phyloP scores from a whole-genome alignment of 2,329 filamentous ascomycete species.

The Xylaria digitata region DNA sequence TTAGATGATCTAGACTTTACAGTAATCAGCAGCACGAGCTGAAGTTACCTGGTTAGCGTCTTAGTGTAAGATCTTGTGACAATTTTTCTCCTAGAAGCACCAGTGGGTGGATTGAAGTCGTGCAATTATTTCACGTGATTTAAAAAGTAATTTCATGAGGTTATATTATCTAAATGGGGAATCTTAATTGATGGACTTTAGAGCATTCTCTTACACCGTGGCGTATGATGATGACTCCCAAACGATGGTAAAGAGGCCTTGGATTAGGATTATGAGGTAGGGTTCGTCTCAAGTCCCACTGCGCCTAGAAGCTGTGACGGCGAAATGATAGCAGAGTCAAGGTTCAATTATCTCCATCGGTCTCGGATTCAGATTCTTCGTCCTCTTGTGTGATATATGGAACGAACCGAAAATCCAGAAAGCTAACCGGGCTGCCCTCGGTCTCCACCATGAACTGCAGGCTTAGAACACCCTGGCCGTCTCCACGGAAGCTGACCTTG shows the following conservation, averaged over 20 bases:
- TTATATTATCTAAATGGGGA: neutral
- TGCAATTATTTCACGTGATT: constrained; percentile 1
- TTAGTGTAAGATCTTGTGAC: neutral
- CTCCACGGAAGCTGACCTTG: constrained; percentile 91
- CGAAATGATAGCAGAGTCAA: neutral
- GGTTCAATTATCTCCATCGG: constrained; percentile 50
- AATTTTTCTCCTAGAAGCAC: neutral
- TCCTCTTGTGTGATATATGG: constrained; percentile 75
- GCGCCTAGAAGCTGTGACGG: neutral
- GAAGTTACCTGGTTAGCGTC: neutral
- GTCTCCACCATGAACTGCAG: constrained; percentile 96
- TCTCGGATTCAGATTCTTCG: constrained; percentile 60
- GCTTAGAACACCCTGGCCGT: constrained; percentile 89
- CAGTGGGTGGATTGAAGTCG: neutral
- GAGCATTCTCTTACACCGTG: neutral
- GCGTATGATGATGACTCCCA: neutral
- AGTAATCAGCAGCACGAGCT: too few relatives aligned
- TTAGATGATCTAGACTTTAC: constrained; percentile 15
- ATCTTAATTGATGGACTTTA: neutral
- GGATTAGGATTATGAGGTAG: too few relatives aligned
- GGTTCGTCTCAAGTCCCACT: neutral
- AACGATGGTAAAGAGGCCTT: neutral
- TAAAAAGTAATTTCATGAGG: neutral
- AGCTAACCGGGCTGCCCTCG: constrained; percentile 75
- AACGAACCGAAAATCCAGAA: constrained; percentile 86